Conservation (phyloP, 768 basidiomycete species). For the Lyophyllum atratum region DNA sequence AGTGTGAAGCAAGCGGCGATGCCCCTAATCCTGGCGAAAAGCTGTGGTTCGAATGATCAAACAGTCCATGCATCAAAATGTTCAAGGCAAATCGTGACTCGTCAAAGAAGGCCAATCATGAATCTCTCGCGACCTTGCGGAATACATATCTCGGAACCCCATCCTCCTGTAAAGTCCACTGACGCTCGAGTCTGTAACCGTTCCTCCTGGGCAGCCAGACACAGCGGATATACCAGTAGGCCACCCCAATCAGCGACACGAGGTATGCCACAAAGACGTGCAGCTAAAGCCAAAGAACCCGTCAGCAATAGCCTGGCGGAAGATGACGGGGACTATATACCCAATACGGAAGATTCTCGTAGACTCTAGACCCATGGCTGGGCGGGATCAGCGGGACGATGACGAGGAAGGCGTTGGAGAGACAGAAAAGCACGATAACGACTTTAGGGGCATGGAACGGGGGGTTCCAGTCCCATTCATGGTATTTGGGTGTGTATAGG, state of each 20-base stretch:
- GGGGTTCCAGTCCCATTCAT: constrained; percentile 57
- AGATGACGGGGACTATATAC: constrained; percentile 37
- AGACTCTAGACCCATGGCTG: constrained; percentile 46
- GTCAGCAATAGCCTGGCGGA: constrained; percentile 39
- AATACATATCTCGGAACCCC: constrained; percentile 60
- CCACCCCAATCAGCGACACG: constrained; percentile 48
- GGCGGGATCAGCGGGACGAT: constrained; percentile 68
- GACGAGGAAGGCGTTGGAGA: constrained; percentile 68
- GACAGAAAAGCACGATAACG: constrained; percentile 54
- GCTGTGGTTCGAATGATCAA: too few relatives aligned
- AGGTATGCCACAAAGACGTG: constrained; percentile 50
- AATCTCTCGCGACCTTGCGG: constrained; percentile 30
- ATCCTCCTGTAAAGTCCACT: constrained; percentile 53
- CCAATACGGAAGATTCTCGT: constrained; percentile 67
- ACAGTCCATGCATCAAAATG: too few relatives aligned
- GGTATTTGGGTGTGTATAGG: constrained; percentile 50
- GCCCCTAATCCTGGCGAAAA: too few relatives aligned
- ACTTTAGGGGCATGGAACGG: constrained; percentile 59
- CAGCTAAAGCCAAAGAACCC: constrained; percentile 30
- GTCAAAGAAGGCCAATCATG: neutral
- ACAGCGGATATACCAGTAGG: constrained; percentile 60
- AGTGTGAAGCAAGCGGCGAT: too few relatives aligned
- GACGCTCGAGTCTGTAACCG: constrained; percentile 52
- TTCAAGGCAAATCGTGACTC: too few relatives aligned
- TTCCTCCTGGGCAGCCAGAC: constrained; percentile 48